These are phyloP conservation scores for Diutina catenulata DNA, from an alignment of 1,139 yeast species.

Conservation along the genomic window DNA sequence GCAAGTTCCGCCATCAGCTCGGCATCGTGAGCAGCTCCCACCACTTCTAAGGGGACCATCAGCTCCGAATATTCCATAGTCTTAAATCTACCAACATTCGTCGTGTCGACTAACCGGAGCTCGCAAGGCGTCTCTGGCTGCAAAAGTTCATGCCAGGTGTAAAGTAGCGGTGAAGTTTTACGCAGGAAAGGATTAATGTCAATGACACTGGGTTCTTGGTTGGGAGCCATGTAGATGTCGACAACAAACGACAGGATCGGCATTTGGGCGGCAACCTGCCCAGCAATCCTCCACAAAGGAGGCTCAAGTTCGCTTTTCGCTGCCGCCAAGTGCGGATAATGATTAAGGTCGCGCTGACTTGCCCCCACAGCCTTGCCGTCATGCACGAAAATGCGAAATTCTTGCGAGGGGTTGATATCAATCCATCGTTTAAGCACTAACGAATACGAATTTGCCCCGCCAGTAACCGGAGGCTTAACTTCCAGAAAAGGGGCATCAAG, in stretches of 20 bases:
- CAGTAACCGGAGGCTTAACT: too few relatives aligned
- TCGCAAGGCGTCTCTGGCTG: conserved; percentile 21
- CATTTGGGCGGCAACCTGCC: neutral
- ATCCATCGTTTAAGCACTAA: conserved; percentile 76
- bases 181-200: conserved; percentile 82
- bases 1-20: conserved; percentile 54
- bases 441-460: conserved; percentile 31
- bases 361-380: conserved; percentile 55
- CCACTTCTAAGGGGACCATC: conserved; percentile 83
- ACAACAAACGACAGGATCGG: conserved; percentile 26
- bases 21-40: conserved; percentile 68
- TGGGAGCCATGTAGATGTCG: conserved; percentile 79
- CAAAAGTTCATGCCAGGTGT: conserved; percentile 72
- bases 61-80: conserved; percentile 78
- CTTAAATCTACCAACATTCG: conserved; percentile 63
- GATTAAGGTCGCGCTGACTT: conserved; percentile 78
- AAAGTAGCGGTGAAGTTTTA: conserved; percentile 64
- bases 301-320: conserved; percentile 25
- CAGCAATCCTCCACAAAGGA: too few relatives aligned
- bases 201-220: conserved; percentile 48
- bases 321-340: conserved; percentile 52
- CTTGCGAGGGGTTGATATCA: conserved; percentile 75
- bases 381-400: conserved; percentile 74
- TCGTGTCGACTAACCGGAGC: conserved; percentile 57
- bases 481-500: conserved; percentile 55